These are phyloP conservation scores for Fusarium graminum DNA, from an alignment of 2,329 filamentous ascomycete genomes.

Conservation along the genomic window DNA sequence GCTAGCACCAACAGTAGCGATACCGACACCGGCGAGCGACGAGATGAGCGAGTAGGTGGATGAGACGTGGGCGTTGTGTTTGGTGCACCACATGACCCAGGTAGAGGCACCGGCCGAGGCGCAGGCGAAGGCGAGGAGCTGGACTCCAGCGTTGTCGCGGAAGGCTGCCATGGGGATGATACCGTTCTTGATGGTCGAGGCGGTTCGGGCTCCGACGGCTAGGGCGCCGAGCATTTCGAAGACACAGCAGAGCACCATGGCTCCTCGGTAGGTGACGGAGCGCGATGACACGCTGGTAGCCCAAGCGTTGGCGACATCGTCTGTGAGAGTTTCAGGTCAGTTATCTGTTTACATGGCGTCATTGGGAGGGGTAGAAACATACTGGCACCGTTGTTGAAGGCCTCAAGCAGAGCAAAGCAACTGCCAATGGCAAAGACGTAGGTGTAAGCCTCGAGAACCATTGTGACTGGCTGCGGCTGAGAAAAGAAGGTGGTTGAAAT, in stretches of 20 bases:
- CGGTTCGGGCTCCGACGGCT: slow-evolving; percentile 75
- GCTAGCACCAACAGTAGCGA: slow-evolving; percentile 72
- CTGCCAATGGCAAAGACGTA: slow-evolving; percentile 83
- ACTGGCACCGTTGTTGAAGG: slow-evolving; percentile 85
- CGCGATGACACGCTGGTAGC: slow-evolving; percentile 85
- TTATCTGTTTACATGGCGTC: not conserved
- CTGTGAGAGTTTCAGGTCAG: slow-evolving; percentile 54
- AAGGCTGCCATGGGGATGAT: slow-evolving; percentile 75
- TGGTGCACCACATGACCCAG: slow-evolving; percentile 87
- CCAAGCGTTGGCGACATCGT: slow-evolving; percentile 89
- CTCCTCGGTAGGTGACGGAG: slow-evolving; percentile 77
- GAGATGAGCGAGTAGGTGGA: slow-evolving; percentile 80
- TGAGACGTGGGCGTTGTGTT: slow-evolving; percentile 78
- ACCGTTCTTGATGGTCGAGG: slow-evolving; percentile 83
- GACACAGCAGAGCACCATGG: slow-evolving; percentile 73
- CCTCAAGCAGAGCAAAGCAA: slow-evolving; percentile 80
- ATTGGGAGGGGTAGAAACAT: slow-evolving; percentile 54
- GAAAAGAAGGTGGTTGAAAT: slow-evolving; percentile 4
- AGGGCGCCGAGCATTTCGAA: slow-evolving; percentile 78
- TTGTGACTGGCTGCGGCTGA: slow-evolving; percentile 53
- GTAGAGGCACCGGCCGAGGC: slow-evolving; percentile 73
- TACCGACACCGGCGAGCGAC: slow-evolving; percentile 76
- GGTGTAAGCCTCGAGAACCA: slow-evolving; percentile 72
- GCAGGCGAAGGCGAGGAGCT: slow-evolving; percentile 76
- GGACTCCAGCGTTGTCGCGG: slow-evolving; percentile 71